Evolutionary conservation across 352 stramenopile species (phyloP).

Genomic region (Phytophthora multivora): DNA sequence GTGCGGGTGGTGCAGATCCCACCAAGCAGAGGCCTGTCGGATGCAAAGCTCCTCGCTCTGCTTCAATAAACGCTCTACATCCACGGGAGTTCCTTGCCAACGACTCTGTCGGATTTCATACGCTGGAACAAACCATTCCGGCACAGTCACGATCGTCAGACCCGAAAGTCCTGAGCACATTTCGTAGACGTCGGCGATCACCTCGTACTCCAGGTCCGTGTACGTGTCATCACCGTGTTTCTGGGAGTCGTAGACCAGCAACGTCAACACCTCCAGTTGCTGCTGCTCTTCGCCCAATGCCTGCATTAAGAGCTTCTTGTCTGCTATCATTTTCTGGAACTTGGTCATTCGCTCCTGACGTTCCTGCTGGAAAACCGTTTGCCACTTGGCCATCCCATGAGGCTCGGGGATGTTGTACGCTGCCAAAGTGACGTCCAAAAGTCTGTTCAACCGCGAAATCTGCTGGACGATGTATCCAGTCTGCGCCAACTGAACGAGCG

Average conservation of each 20-base stretch:
- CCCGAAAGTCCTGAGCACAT: constrained; percentile 19
- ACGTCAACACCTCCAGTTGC: constrained; percentile 31
- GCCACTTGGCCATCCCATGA: constrained; percentile 14
- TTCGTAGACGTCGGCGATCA: constrained; percentile 30
- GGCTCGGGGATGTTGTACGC: constrained; percentile 25
- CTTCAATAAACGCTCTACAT: constrained; percentile 20
- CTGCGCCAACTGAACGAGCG: constrained; percentile 29
- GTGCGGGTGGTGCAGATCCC: constrained; percentile 37
- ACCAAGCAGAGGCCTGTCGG: constrained; percentile 34
- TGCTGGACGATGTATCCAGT: constrained; percentile 30
- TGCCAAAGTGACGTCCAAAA: constrained; percentile 26
- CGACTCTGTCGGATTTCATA: constrained; percentile 27
- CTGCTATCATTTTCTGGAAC: constrained; percentile 20
- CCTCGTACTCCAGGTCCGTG: constrained; percentile 25
- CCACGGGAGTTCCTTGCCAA: constrained; percentile 27
- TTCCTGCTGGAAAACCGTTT: constrained; percentile 29
- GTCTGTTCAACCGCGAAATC: constrained; percentile 25
- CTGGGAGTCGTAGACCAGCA: constrained; percentile 33
- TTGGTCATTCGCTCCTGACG: constrained; percentile 23
- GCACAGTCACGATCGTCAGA: constrained; percentile 14
- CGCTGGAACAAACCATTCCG: constrained; percentile 37
- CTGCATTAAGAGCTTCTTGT: constrained; percentile 13
- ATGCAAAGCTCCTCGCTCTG: constrained; percentile 33
- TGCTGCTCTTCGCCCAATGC: constrained; percentile 30
- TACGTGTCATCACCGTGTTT: constrained; percentile 25